Evolutionary conservation across 2,329 filamentous ascomycete species (phyloP).

Genomic region (Exserohilum turcica): DNA sequence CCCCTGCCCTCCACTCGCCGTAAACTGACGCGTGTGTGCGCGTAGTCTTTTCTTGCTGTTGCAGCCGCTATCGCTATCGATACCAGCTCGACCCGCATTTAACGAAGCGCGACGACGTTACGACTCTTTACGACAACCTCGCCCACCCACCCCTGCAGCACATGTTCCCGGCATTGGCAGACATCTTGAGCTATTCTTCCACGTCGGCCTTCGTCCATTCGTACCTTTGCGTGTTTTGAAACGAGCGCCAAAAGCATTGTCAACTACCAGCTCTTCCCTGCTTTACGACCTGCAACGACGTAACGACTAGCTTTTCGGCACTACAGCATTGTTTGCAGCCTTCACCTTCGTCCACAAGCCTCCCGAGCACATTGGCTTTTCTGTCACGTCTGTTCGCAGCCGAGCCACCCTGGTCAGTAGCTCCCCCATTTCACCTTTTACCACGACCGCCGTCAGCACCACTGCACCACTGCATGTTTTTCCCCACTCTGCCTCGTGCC

Average conservation of each 20-base stretch:
- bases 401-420: conserved; percentile 28
- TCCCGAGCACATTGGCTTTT: conserved; percentile 14
- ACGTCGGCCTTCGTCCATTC: conserved; percentile 35
- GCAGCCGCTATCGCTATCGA: conserved; percentile 35
- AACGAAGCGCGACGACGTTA: conserved; percentile 42
- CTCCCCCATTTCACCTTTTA: background rate
- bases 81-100: conserved; percentile 39
- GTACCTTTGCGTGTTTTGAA: conserved; percentile 40
- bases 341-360: conserved; percentile 34
- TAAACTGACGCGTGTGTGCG: conserved; percentile 34
- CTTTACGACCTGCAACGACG: conserved; percentile 49
- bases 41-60: conserved; percentile 34
- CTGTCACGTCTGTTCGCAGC: conserved; percentile 17
- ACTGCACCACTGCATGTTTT: too few species aligned
- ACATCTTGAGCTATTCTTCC: conserved; percentile 34
- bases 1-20: conserved; percentile 13
- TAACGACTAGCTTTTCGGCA: conserved; percentile 48
- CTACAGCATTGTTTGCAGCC: conserved; percentile 49
- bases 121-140: conserved; percentile 35
- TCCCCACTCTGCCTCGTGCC: background rate
- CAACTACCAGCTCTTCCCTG: conserved; percentile 23
- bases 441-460: background rate
- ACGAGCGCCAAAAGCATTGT: conserved; percentile 40
- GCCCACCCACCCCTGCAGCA: conserved; percentile 22
- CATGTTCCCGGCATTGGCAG: conserved; percentile 25